phyloP scores from a whole-genome alignment of 108 stramenopile species.

The Fragilaria radians region DNA sequence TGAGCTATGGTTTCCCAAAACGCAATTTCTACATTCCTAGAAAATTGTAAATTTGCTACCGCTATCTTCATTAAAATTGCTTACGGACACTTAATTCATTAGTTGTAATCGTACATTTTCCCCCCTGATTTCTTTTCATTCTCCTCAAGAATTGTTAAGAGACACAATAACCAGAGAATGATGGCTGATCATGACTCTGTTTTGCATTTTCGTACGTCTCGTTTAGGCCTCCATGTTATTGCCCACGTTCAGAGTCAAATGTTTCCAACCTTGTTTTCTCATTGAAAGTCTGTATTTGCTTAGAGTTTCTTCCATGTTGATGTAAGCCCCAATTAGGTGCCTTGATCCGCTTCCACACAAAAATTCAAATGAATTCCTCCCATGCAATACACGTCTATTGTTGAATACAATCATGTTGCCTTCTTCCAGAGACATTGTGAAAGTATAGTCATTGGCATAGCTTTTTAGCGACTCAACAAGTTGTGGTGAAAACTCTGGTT shows the following conservation, averaged over 20 bases:
- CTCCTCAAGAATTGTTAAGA: no score
- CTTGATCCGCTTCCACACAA: slow-evolving; percentile 21
- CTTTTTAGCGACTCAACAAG: slow-evolving; percentile 21
- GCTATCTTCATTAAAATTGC: no score
- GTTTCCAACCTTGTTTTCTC: slow-evolving; percentile 2
- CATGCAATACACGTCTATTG: slow-evolving; percentile 78
- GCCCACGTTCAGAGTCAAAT: neutral
- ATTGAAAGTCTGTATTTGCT: slow-evolving; percentile 51
- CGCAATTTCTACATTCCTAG: no score
- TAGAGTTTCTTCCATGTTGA: slow-evolving; percentile 65
- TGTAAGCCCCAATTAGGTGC: slow-evolving; percentile 77
- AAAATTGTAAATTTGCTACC: no score
- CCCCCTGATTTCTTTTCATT: no score
- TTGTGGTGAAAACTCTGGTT: slow-evolving; percentile 1
- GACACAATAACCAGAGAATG: no score
- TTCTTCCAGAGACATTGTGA: slow-evolving; percentile 38
- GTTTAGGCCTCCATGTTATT: neutral
- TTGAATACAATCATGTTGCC: slow-evolving; percentile 74
- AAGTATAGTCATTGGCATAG: slow-evolving; percentile 56
- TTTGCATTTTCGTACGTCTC: no score
- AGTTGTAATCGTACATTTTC: no score
- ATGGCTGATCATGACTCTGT: no score
- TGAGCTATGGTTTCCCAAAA: no score
- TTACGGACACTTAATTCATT: no score
- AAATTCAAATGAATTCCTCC: slow-evolving; percentile 46